These are phyloP conservation scores for Leishmania martiniquensis DNA, from an alignment of 208 protist species.

Conservation along the genomic window DNA sequence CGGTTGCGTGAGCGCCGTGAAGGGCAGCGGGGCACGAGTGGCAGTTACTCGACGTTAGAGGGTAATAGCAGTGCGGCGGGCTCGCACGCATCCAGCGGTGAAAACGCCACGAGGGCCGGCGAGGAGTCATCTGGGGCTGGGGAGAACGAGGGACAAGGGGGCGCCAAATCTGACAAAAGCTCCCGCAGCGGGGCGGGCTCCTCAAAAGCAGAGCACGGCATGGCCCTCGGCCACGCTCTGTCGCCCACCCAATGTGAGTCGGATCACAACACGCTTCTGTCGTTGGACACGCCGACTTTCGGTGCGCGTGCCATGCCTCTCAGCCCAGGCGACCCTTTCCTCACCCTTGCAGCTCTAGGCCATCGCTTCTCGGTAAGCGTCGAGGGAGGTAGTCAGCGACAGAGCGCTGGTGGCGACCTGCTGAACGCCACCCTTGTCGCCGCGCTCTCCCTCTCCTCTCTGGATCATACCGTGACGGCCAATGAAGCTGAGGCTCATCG, in stretches of 20 bases:
- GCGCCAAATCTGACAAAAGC: background rate
- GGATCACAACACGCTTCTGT: background rate
- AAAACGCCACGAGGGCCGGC: background rate
- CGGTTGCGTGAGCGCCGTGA: conserved; percentile 34
- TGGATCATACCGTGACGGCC: conserved; percentile 20
- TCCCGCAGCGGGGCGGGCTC: too few species aligned
- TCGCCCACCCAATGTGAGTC: background rate
- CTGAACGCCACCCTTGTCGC: background rate
- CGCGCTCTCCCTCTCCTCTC: conserved; percentile 9
- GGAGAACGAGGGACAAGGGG: background rate
- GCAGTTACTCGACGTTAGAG: background rate
- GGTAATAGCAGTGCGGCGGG: background rate
- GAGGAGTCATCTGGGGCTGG: background rate
- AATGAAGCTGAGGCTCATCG: conserved; percentile 16
- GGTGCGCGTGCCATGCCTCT: background rate
- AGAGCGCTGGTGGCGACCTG: background rate
- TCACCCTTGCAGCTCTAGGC: background rate
- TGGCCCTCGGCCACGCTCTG: background rate
- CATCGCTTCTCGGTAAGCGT: background rate
- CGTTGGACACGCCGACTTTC: background rate
- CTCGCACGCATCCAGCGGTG: background rate
- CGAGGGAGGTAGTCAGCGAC: background rate
- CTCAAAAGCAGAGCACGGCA: background rate
- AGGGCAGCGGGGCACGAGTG: conserved; percentile 8
- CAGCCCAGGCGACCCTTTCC: background rate